A percentile compares a stretch with the other conserved stretches of the same genome.
phyloP scores from a whole-genome alignment of 768 basidiomycete genomes.

The Mycena haematopus region DNA sequence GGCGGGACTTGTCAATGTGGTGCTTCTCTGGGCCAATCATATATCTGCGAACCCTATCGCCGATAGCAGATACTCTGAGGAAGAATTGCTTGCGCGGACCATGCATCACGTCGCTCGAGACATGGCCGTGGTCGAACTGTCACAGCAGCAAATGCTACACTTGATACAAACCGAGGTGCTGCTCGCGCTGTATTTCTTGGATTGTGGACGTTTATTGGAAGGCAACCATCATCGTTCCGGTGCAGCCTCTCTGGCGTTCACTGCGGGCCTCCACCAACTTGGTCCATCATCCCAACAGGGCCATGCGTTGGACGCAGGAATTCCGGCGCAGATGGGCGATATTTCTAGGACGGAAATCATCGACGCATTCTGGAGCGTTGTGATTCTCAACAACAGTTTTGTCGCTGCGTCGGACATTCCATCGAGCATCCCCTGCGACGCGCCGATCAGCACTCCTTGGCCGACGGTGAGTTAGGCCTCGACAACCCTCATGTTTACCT shows the following conservation, averaged over 20 bases:
- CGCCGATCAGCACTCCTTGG: slow-evolving; percentile 15
- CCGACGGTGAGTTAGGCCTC: slow-evolving; percentile 1
- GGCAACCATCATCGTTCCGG: slow-evolving; percentile 11
- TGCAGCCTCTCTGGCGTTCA: slow-evolving; percentile 22
- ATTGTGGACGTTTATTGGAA: slow-evolving; percentile 1
- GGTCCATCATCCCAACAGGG: background rate
- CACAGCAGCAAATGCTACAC: background rate
- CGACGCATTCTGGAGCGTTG: slow-evolving; percentile 23
- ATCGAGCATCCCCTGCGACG: slow-evolving; percentile 14
- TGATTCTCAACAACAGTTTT: slow-evolving; percentile 20
- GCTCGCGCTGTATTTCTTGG: slow-evolving; percentile 23
- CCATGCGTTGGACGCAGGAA: background rate
- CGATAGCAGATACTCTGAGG: slow-evolving; percentile 8
- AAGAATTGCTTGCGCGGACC: background rate
- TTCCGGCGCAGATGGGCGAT: background rate
- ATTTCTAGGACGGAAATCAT: background rate
- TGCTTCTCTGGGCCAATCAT: slow-evolving; percentile 23
- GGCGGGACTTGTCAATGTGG: background rate
- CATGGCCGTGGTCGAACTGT: background rate
- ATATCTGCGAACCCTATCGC: background rate
- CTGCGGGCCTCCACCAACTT: slow-evolving; percentile 16
- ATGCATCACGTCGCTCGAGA: slow-evolving; percentile 2
- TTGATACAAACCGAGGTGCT: slow-evolving; percentile 22
- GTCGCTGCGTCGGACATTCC: slow-evolving; percentile 18
- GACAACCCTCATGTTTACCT: background rate